Conservation (phyloP, 176 grass and related monocot genomes). For the Olyra latifolia region DNA sequence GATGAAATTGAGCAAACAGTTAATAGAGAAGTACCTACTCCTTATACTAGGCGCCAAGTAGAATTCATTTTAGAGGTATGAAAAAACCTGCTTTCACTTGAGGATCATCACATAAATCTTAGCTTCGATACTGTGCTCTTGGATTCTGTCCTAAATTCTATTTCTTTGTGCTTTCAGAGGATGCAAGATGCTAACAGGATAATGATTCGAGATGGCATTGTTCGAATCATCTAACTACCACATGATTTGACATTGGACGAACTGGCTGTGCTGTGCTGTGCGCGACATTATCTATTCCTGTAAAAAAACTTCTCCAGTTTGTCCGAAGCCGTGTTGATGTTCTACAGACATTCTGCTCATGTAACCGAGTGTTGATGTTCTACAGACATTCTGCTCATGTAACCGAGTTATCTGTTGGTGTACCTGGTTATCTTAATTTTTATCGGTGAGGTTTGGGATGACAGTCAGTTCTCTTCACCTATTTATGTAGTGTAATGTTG, state of each 20-base stretch:
- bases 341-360: neutral
- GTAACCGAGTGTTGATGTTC: neutral
- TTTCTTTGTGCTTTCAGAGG: conserved; percentile 56
- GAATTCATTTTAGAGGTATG: conserved; percentile 80
- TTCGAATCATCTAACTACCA: conserved; percentile 69
- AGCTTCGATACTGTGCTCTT: neutral
- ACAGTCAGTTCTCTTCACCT: neutral
- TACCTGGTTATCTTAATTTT: conserved; percentile 18
- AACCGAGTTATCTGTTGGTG: conserved; percentile 13
- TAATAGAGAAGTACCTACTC: conserved; percentile 54
- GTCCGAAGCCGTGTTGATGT: neutral
- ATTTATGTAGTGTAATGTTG: conserved; percentile 20
- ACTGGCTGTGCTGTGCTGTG: neutral
- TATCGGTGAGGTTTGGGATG: conserved; percentile 16
- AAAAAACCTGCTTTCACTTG: neutral
- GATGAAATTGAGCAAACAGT: conserved; percentile 71
- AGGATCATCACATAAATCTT: neutral
- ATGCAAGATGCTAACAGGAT: conserved; percentile 94
- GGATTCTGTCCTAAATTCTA: neutral
- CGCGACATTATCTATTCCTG: neutral
- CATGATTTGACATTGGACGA: neutral
- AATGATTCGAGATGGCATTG: conserved; percentile 83
- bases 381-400: neutral
- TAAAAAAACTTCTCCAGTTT: neutral
- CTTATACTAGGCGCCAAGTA: conserved; percentile 79